Evolutionary conservation across 2,329 filamentous ascomycete species (phyloP).

Genomic region (Lachnellula cervina): DNA sequence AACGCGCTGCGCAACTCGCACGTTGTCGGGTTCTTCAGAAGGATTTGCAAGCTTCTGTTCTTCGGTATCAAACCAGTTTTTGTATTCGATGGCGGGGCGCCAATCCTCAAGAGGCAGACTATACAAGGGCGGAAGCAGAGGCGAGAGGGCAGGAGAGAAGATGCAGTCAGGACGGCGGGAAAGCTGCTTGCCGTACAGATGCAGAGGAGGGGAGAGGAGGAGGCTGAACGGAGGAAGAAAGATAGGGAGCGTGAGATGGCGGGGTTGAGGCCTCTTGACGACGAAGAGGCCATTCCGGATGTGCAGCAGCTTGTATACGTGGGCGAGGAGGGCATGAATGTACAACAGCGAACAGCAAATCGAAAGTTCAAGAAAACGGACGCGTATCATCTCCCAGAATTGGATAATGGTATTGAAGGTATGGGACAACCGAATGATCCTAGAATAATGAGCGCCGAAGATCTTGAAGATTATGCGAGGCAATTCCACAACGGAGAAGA

Average conservation of each 20-base stretch:
- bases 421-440: constrained; percentile 92
- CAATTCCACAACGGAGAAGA: constrained; percentile 93
- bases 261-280: constrained; percentile 37
- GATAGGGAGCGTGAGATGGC: constrained; percentile 34
- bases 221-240: constrained; percentile 58
- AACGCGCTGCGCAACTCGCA: constrained; percentile 95
- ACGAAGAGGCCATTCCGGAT: constrained; percentile 63
- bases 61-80: constrained; percentile 96
- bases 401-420: constrained; percentile 70
- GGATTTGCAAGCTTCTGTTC: constrained; percentile 96
- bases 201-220: constrained; percentile 83
- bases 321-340: constrained; percentile 79
- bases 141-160: constrained; percentile 83
- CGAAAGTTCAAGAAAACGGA: constrained; percentile 87
- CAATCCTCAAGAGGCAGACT: constrained; percentile 84
- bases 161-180: constrained; percentile 86
- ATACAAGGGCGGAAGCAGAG: constrained; percentile 73
- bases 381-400: constrained; percentile 87
- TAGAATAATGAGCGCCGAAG: constrained; percentile 91
- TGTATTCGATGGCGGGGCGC: constrained; percentile 95
- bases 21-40: constrained; percentile 94
- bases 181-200: constrained; percentile 92
- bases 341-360: constrained; percentile 66
- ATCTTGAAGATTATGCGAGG: constrained; percentile 86
- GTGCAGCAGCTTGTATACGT: constrained; percentile 75